Conservation (phyloP, 257 asterid species). For the Eucommia ulmoides region DNA sequence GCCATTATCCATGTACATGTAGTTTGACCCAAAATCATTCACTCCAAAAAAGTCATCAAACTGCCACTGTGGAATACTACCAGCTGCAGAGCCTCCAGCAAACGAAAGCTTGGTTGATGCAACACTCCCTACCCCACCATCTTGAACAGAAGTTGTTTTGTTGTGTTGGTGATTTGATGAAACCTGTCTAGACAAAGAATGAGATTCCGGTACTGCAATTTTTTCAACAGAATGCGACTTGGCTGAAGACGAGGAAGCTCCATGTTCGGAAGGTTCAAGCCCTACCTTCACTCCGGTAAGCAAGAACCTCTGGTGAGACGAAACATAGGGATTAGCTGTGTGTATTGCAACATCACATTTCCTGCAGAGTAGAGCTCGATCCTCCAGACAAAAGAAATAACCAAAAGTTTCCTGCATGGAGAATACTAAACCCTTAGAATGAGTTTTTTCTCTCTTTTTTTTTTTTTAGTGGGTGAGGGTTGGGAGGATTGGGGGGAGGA, state of each 20-base stretch:
- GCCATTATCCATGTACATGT: conserved; percentile 36
- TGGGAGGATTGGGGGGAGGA: too few relatives aligned
- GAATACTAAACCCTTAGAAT: too few relatives aligned
- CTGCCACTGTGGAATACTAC: conserved; percentile 57
- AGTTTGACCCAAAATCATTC: conserved; percentile 37
- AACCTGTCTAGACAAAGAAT: conserved; percentile 14
- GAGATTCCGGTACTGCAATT: conserved; percentile 22
- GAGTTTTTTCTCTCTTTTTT: too few relatives aligned
- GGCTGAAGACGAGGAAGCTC: conserved; percentile 29
- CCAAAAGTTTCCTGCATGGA: conserved; percentile 69
- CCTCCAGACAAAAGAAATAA: conserved; percentile 90
- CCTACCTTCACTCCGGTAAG: conserved; percentile 89
- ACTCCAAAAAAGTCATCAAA: conserved; percentile 67
- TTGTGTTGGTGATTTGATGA: conserved; percentile 24
- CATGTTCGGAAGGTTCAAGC: conserved; percentile 47
- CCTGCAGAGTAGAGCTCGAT: conserved; percentile 84
- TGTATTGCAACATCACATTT: conserved; percentile 78
- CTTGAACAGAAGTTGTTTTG: conserved; percentile 21
- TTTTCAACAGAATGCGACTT: conserved; percentile 28
- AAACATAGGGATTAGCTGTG: conserved; percentile 49
- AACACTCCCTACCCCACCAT: conserved; percentile 15
- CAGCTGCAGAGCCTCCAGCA: conserved; percentile 55
- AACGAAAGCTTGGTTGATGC: conserved; percentile 23
- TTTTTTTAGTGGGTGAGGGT: too few relatives aligned
- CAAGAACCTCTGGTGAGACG: conserved; percentile 70